phyloP scores from a whole-genome alignment of 495 filamentous ascomycete genomes.

The Podospora conica region DNA sequence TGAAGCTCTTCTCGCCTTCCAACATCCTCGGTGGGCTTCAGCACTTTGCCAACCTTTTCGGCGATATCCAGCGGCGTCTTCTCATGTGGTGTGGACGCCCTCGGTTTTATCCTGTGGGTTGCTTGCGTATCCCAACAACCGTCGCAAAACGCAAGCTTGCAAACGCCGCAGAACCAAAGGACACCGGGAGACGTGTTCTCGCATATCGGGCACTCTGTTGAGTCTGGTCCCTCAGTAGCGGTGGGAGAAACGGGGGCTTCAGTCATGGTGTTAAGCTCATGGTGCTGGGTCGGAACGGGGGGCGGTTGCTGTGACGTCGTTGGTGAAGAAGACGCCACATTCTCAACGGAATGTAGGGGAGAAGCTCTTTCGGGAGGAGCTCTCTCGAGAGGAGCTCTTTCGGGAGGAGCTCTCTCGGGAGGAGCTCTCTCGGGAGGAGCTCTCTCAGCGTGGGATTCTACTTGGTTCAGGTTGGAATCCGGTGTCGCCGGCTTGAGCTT shows the following conservation, averaged over 20 bases:
- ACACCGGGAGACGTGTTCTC: not conserved
- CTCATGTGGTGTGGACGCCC: not conserved
- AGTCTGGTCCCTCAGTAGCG: not conserved
- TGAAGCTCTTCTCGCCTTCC: not conserved
- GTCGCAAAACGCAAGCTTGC: slow-evolving; percentile 2
- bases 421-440: not conserved
- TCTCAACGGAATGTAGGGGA: not conserved
- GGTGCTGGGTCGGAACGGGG: not conserved
- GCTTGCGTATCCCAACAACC: not conserved
- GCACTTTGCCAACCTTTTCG: slow-evolving; percentile 1
- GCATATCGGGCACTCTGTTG: not conserved
- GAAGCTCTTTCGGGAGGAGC: not conserved
- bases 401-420: not conserved
- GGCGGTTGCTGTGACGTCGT: too few relatives aligned
- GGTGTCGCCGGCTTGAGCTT: not conserved
- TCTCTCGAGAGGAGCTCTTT: not conserved
- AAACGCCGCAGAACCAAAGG: slow-evolving; percentile 3
- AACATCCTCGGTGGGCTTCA: not conserved
- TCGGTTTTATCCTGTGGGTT: not conserved
- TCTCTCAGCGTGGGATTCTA: not conserved
- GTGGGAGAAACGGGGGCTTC: not conserved
- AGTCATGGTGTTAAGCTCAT: not conserved
- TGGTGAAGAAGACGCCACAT: not conserved
- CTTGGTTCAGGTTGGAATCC: not conserved
- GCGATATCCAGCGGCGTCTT: not conserved